These are phyloP conservation scores for Calonectria fujianensis DNA, from an alignment of 2,329 filamentous ascomycete species.

Conservation along the genomic window DNA sequence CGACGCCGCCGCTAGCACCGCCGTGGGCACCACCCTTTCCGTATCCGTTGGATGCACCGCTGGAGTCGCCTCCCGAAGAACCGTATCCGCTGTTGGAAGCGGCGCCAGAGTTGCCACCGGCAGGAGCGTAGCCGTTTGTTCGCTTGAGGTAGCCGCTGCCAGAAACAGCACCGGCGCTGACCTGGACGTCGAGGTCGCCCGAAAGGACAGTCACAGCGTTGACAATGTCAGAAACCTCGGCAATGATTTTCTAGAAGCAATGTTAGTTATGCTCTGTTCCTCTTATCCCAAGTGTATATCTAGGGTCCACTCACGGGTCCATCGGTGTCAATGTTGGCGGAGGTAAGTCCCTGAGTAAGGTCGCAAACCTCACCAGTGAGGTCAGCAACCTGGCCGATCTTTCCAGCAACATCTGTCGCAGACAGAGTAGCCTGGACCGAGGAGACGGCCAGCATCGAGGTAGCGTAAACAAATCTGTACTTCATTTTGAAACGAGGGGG, in stretches of 20 bases:
- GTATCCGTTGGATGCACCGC: not conserved
- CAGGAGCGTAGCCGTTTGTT: not conserved
- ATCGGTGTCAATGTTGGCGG: not conserved
- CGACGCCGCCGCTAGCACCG: not conserved
- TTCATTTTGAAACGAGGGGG: constrained; percentile 22
- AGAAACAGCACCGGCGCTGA: not conserved
- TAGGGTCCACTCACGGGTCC: constrained; percentile 7
- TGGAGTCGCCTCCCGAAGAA: not conserved
- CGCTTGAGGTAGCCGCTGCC: not conserved
- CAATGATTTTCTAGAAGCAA: not conserved
- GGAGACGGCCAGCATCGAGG: constrained; percentile 23
- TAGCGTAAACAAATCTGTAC: constrained; percentile 22
- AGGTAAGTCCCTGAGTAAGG: not conserved
- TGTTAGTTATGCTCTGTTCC: not conserved
- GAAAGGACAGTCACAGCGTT: constrained; percentile 1
- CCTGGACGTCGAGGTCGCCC: not conserved
- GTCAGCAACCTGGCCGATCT: constrained; percentile 1
- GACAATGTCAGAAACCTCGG: not conserved
- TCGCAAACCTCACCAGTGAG: constrained; percentile 20
- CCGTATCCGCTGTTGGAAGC: not conserved
- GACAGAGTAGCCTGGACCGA: constrained; percentile 24
- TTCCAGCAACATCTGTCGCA: not conserved
- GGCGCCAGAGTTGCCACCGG: not conserved
- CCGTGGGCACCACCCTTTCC: not conserved
- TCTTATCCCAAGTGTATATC: not conserved